phyloP scores from a whole-genome alignment of 2,329 filamentous ascomycete species.

The Fulvia fulva region DNA sequence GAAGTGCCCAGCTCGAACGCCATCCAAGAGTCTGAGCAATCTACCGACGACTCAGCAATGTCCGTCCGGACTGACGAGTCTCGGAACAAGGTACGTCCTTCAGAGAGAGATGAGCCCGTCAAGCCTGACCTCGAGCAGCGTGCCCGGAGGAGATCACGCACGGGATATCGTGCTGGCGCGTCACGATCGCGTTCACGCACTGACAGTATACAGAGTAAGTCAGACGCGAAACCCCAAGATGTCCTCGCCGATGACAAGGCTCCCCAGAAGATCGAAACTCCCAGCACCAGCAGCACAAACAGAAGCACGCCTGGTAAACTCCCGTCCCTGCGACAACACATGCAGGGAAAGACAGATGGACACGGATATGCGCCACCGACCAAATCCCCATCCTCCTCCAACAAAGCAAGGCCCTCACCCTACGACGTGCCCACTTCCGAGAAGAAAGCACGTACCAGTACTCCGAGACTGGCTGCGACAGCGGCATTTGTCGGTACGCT shows the following conservation, averaged over 20 bases:
- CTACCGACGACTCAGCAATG: not conserved
- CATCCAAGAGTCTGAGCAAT: not conserved
- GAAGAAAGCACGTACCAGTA: not conserved
- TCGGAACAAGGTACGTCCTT: not conserved
- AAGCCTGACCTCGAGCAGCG: not conserved
- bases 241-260: not conserved
- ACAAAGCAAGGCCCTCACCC: not conserved
- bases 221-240: not conserved
- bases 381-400: too few relatives aligned
- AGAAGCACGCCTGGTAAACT: not conserved
- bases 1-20: not conserved
- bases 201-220: not conserved
- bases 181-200: not conserved
- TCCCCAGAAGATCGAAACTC: not conserved
- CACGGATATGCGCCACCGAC: too few relatives aligned
- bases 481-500: not conserved
- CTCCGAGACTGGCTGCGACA: not conserved
- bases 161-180: not conserved
- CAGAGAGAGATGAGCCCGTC: not conserved
- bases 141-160: not conserved
- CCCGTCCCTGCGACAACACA: not conserved
- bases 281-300: not conserved
- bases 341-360: not conserved
- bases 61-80: not conserved
- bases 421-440: not conserved